Evolutionary conservation across 495 filamentous ascomycete species (phyloP).

Genomic region (Xylaria nigripes): DNA sequence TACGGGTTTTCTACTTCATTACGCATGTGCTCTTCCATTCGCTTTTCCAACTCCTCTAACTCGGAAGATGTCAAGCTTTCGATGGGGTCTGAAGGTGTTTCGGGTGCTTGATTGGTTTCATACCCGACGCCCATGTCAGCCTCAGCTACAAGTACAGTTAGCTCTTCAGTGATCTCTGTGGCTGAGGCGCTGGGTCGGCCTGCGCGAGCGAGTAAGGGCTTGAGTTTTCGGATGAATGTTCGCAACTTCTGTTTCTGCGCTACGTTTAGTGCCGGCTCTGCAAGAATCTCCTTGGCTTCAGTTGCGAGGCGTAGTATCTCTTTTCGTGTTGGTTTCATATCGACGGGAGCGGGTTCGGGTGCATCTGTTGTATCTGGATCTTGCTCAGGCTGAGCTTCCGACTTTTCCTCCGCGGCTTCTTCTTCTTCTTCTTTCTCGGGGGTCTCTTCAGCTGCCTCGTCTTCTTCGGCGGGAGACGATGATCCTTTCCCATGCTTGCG

Average conservation of each 20-base stretch:
- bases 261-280: conserved; percentile 15
- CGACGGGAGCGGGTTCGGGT: conserved; percentile 17
- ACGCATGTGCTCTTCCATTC: conserved; percentile 22
- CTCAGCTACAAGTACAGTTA: conserved; percentile 19
- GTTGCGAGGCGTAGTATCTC: conserved; percentile 19
- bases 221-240: conserved; percentile 23
- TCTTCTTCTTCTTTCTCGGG: conserved; percentile 26
- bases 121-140: conserved; percentile 11
- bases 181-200: conserved; percentile 14
- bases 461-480: conserved; percentile 4
- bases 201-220: conserved; percentile 16
- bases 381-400: conserved; percentile 23
- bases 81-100: conserved; percentile 2
- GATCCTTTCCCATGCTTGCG: conserved; percentile 2
- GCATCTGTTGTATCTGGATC: conserved; percentile 26
- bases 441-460: conserved; percentile 21
- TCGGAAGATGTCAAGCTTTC: conserved; percentile 30
- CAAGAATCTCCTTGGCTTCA: conserved; percentile 23
- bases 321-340: conserved; percentile 21
- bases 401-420: conserved; percentile 2
- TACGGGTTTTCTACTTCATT: conserved; percentile 55
- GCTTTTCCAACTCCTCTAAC: conserved; percentile 22
- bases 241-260: conserved; percentile 33
- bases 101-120: not conserved
- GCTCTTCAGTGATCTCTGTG: conserved; percentile 21